These are phyloP conservation scores for Drechslerella coelobrocha DNA, from an alignment of 2,329 filamentous ascomycete species.

Conservation along the genomic window DNA sequence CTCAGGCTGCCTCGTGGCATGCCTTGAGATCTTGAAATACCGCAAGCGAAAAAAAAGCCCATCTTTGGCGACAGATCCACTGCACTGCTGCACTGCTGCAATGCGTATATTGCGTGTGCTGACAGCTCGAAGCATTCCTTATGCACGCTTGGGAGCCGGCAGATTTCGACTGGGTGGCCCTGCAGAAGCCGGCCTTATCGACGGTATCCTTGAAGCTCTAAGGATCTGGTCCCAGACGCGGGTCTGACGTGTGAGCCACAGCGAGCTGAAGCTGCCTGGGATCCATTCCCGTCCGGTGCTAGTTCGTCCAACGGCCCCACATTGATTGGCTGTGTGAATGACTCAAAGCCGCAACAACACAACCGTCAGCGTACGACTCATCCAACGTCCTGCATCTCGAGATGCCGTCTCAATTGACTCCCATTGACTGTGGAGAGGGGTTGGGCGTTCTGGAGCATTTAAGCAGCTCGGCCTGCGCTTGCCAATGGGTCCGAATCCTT, in stretches of 20 bases:
- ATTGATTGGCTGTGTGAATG: constrained; percentile 41
- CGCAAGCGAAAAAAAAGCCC: too few relatives aligned
- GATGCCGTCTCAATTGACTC: constrained; percentile 1
- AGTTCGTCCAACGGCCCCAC: constrained; percentile 15
- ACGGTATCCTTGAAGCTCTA: too few relatives aligned
- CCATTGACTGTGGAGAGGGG: not conserved
- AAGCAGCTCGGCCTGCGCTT: not conserved
- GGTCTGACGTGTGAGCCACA: not conserved
- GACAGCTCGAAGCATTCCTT: not conserved
- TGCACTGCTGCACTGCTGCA: too few relatives aligned
- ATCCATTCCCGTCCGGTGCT: constrained; percentile 21
- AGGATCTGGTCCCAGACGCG: too few relatives aligned
- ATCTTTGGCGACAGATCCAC: too few relatives aligned
- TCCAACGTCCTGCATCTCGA: constrained; percentile 18
- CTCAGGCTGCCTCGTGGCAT: constrained; percentile 41
- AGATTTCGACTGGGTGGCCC: too few relatives aligned
- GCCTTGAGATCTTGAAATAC: constrained; percentile 31
- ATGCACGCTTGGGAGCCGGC: not conserved
- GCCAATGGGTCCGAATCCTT: not conserved
- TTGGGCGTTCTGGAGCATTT: not conserved
- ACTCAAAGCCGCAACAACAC: constrained; percentile 44
- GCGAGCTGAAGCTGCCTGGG: not conserved
- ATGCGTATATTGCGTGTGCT: too few relatives aligned
- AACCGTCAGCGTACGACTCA: constrained; percentile 40
- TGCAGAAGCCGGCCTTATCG: too few relatives aligned